A percentile compares a stretch with the other conserved stretches of the same genome.
Evolutionary conservation across 495 filamentous ascomycete species (phyloP).

Genomic region (Zalerion maritima): DNA sequence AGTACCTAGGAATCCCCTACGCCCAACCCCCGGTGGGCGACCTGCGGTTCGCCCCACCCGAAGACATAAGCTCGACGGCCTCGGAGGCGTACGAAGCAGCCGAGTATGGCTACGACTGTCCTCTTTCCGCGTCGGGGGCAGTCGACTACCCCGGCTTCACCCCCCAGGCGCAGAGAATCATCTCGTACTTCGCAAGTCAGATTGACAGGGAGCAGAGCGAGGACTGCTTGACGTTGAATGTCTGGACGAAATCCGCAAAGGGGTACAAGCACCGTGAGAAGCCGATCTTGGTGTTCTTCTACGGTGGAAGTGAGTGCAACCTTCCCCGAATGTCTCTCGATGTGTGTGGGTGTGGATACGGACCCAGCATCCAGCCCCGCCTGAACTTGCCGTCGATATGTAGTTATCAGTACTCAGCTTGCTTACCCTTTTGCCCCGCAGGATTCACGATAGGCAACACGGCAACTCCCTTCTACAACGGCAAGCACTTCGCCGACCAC

Average conservation of each 20-base stretch:
- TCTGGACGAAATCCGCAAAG: slow-evolving; percentile 25
- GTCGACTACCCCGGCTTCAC: slow-evolving; percentile 10
- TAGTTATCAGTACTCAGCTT: too few species aligned
- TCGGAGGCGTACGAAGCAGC: slow-evolving; percentile 2
- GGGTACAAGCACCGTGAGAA: slow-evolving; percentile 6
- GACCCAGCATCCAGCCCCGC: too few species aligned
- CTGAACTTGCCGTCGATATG: too few species aligned
- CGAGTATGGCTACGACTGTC: slow-evolving; percentile 9
- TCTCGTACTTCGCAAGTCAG: slow-evolving; percentile 9
- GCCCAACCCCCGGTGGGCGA: slow-evolving; percentile 29
- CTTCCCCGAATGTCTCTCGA: too few species aligned
- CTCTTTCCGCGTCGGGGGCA: slow-evolving; percentile 7
- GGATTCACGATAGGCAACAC: slow-evolving; percentile 20
- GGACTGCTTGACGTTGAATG: slow-evolving; percentile 42
- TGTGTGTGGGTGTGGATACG: too few species aligned
- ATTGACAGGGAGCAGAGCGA: slow-evolving; percentile 22
- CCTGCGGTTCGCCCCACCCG: slow-evolving; percentile 30
- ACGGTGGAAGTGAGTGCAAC: too few species aligned
- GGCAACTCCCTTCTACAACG: slow-evolving; percentile 21
- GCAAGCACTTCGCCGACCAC: slow-evolving; percentile 24
- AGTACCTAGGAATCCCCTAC: slow-evolving; percentile 37
- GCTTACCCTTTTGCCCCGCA: too few species aligned
- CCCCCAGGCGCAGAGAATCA: slow-evolving; percentile 11
- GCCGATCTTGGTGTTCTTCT: slow-evolving; percentile 29
- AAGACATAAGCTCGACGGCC: slow-evolving; percentile 8